Conservation (phyloP, 257 asterid genomes). For the Verbena officinalis region DNA sequence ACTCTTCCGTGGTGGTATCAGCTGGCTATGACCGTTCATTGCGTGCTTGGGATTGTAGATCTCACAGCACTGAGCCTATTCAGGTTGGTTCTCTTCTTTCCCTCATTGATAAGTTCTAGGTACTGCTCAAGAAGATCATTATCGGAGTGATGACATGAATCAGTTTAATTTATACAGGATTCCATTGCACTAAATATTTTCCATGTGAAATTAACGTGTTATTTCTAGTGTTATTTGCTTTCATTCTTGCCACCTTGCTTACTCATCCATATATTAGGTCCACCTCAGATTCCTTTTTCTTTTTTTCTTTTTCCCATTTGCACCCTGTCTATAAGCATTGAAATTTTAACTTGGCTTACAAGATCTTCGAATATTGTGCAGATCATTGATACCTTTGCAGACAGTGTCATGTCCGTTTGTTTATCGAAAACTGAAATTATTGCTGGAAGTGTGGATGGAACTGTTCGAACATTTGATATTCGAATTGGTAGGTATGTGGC, state of each 20-base stretch:
- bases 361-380: slow-evolving; percentile 38
- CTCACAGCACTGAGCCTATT: slow-evolving; percentile 94
- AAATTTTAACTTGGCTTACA: slow-evolving; percentile 2
- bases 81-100: slow-evolving; percentile 52
- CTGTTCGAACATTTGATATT: slow-evolving; percentile 93
- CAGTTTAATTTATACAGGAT: not conserved
- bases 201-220: not conserved
- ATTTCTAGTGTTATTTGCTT: slow-evolving; percentile 8
- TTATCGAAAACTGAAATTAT: slow-evolving; percentile 85
- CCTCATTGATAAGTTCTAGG: not conserved
- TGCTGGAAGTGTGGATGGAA: slow-evolving; percentile 99
- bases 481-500: slow-evolving; percentile 90
- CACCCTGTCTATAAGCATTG: not conserved
- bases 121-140: not conserved
- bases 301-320: not conserved
- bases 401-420: slow-evolving; percentile 93
- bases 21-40: slow-evolving; percentile 95
- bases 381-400: slow-evolving; percentile 77
- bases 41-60: slow-evolving; percentile 98
- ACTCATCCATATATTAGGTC: not conserved
- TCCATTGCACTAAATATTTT: slow-evolving; percentile 1
- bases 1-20: slow-evolving; percentile 76
- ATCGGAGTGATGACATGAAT: not conserved
- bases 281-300: too few species aligned
- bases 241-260: not conserved